Evolutionary conservation across 1,284 basidiomycete species (phyloP).

Genomic region (Sporisorium reilianum): DNA sequence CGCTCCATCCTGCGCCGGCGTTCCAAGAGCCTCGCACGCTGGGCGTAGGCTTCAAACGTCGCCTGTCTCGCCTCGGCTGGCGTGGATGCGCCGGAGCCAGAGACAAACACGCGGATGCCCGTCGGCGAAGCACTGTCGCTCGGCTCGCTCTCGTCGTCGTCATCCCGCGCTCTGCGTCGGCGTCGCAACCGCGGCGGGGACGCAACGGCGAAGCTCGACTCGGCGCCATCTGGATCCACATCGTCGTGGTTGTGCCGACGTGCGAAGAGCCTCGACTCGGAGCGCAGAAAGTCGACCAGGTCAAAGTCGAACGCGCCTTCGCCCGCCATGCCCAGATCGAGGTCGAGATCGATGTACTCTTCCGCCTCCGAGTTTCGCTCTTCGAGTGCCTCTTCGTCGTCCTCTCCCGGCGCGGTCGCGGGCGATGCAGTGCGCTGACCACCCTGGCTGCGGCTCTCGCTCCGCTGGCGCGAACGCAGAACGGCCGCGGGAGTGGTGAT

Average conservation of each 20-base stretch:
- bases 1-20: constrained; percentile 27
- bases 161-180: background rate
- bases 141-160: constrained; percentile 9
- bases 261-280: constrained; percentile 19
- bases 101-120: constrained; percentile 32
- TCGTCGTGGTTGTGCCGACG: constrained; percentile 1
- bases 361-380: constrained; percentile 25
- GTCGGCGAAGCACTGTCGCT: constrained; percentile 5
- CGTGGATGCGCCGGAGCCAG: constrained; percentile 35
- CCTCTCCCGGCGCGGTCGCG: background rate
- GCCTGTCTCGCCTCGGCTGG: constrained; percentile 42
- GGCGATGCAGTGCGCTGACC: background rate
- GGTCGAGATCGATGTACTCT: constrained; percentile 41
- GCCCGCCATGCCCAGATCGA: constrained; percentile 37
- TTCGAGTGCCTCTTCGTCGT: constrained; percentile 6
- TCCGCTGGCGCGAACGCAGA: constrained; percentile 29
- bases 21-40: constrained; percentile 32
- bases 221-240: constrained; percentile 5
- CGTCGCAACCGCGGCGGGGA: constrained; percentile 6
- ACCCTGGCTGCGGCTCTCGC: constrained; percentile 22
- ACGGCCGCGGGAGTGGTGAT: constrained; percentile 42
- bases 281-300: constrained; percentile 33
- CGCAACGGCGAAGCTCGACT: background rate
- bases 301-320: constrained; percentile 43
- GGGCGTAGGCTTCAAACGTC: constrained; percentile 47